These are phyloP conservation scores for Pedinophyceae sp. DNA, from an alignment of 139 green algal species.

Conservation along the genomic window DNA sequence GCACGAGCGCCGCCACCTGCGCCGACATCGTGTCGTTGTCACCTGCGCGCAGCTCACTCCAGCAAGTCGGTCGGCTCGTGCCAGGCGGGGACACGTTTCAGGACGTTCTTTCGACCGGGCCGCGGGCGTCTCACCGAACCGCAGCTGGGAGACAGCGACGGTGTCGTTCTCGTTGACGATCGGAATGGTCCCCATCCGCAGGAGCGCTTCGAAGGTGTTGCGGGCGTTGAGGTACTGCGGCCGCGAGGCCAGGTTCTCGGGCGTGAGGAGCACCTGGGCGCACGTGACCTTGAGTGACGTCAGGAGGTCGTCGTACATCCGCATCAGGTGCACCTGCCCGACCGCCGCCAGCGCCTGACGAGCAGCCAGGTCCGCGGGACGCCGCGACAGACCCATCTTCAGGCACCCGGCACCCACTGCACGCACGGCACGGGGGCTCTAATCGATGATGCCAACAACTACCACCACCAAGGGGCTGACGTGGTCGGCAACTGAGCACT, in stretches of 20 bases:
- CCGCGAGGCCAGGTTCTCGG: conserved; percentile 72
- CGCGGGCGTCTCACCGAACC: too few species aligned
- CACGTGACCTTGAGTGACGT: conserved; percentile 14
- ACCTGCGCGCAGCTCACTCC: conserved; percentile 75
- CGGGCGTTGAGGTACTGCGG: conserved; percentile 73
- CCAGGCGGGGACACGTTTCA: too few species aligned
- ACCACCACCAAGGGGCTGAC: too few species aligned
- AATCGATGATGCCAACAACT: neutral
- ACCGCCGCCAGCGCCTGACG: conserved; percentile 22
- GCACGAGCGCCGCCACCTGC: conserved; percentile 52
- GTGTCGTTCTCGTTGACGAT: conserved; percentile 86
- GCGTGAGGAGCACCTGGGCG: conserved; percentile 78
- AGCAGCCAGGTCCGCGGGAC: conserved; percentile 44
- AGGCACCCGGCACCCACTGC: conserved; percentile 77
- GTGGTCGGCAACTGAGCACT: too few species aligned
- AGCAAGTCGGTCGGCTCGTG: conserved; percentile 14
- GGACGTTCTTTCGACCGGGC: too few species aligned
- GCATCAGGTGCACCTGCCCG: conserved; percentile 64
- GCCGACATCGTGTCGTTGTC: conserved; percentile 93
- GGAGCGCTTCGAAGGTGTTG: conserved; percentile 76
- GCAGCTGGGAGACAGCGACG: neutral
- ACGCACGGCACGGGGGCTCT: too few species aligned
- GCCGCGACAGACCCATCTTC: conserved; percentile 38
- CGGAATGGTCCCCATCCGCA: conserved; percentile 59
- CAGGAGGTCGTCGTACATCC: conserved; percentile 41